phyloP scores from a whole-genome alignment of 208 protist species.

The Crithidia fasciculata region DNA sequence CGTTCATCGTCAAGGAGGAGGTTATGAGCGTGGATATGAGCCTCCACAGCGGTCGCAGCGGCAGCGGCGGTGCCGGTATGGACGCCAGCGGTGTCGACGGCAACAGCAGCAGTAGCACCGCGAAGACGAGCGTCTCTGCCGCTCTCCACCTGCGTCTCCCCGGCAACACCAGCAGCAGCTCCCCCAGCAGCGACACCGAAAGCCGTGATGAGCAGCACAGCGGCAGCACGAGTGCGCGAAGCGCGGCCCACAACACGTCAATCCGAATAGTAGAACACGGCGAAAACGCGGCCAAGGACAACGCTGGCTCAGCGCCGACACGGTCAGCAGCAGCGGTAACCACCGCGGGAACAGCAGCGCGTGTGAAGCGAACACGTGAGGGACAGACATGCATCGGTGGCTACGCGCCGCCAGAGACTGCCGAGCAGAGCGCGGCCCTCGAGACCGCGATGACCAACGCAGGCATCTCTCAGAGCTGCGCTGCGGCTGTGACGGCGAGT shows the following conservation, averaged over 20 bases:
- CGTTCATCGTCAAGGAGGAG: not conserved
- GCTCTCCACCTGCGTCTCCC: not conserved
- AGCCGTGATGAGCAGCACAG: constrained; percentile 16
- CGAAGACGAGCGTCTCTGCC: not conserved
- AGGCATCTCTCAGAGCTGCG: constrained; percentile 7
- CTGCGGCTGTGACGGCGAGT: not conserved
- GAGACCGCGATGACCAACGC: not conserved
- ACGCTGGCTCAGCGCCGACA: not conserved
- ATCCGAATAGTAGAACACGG: not conserved
- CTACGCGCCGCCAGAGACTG: constrained; percentile 8
- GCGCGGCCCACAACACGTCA: constrained; percentile 13
- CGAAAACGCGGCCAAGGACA: not conserved
- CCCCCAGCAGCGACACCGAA: constrained; percentile 10
- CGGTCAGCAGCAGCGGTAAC: not conserved
- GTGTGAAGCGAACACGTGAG: constrained; percentile 19
- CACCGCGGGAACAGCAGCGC: not conserved
- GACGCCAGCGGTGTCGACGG: too few species aligned
- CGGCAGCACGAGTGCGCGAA: constrained; percentile 26
- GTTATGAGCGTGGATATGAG: not conserved
- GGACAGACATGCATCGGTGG: constrained; percentile 1
- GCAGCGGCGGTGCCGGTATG: too few species aligned
- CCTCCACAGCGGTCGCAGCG: too few species aligned
- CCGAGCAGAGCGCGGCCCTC: not conserved
- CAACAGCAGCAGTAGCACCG: not conserved
- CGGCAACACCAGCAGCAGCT: not conserved